These are phyloP conservation scores for Hansenula anomala DNA, from an alignment of 1,139 yeast genomes.

Conservation along the genomic window DNA sequence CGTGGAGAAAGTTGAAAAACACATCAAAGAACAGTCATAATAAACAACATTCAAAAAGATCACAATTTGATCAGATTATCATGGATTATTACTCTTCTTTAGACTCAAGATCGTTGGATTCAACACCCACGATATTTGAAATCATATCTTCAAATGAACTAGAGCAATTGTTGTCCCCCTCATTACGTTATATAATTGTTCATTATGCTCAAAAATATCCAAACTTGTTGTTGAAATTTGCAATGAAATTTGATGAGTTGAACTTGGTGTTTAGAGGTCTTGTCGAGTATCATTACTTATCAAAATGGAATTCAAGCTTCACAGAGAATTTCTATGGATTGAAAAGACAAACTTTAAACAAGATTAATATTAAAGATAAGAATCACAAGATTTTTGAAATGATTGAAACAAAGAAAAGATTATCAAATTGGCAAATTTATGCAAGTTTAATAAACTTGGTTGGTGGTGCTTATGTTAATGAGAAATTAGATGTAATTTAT, in stretches of 20 bases:
- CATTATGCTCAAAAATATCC: constrained; percentile 83
- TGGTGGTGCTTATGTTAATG: constrained; percentile 63
- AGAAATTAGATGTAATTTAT: constrained; percentile 62
- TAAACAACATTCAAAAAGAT: too few relatives aligned
- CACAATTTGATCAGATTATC: neutral
- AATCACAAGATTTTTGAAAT: constrained; percentile 33
- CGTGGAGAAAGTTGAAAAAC: too few relatives aligned
- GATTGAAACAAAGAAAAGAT: constrained; percentile 50
- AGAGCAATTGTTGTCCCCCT: constrained; percentile 74
- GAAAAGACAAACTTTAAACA: constrained; percentile 46
- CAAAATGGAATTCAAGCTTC: constrained; percentile 78
- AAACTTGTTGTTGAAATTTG: constrained; percentile 52
- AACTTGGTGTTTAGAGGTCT: constrained; percentile 56
- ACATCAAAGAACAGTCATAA: too few relatives aligned
- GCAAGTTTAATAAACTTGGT: constrained; percentile 60
- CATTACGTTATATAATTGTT: constrained; percentile 72
- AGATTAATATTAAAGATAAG: constrained; percentile 21
- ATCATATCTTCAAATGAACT: constrained; percentile 77
- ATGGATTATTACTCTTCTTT: constrained; percentile 85
- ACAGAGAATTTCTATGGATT: constrained; percentile 92
- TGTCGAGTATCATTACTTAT: constrained; percentile 72
- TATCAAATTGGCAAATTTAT: constrained; percentile 50
- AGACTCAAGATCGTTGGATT: constrained; percentile 70
- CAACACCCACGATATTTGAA: constrained; percentile 80
- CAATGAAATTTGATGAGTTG: constrained; percentile 74